These are phyloP conservation scores for Myriosclerotinia duriaeana DNA, from an alignment of 2,329 filamentous ascomycete species.

Conservation along the genomic window DNA sequence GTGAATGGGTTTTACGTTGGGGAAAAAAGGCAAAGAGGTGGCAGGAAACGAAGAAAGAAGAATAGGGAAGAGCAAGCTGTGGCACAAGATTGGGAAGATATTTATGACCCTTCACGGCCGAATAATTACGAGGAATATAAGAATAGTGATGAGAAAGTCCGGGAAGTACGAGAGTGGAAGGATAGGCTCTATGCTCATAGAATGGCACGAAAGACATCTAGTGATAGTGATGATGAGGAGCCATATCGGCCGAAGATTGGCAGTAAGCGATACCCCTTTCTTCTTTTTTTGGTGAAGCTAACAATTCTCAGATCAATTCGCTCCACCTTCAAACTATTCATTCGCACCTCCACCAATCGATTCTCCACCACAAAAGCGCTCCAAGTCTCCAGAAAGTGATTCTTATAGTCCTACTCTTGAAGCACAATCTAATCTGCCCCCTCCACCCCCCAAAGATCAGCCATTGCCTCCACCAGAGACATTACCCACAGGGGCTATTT, in stretches of 20 bases:
- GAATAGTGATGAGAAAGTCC: slow-evolving; percentile 77
- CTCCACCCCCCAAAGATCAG: slow-evolving; percentile 35
- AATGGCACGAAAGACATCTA: slow-evolving; percentile 50
- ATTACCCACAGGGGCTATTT: slow-evolving; percentile 59
- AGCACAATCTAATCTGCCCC: slow-evolving; percentile 32
- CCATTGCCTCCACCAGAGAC: slow-evolving; percentile 37
- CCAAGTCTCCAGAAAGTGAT: slow-evolving; percentile 37
- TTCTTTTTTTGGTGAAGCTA: slow-evolving; percentile 22
- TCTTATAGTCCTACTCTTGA: slow-evolving; percentile 28
- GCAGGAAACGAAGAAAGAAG: slow-evolving; percentile 64
- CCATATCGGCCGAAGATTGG: slow-evolving; percentile 46
- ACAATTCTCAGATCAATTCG: slow-evolving; percentile 54
- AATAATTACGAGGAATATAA: slow-evolving; percentile 84
- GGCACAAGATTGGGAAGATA: slow-evolving; percentile 79
- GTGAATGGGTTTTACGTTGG: slow-evolving; percentile 60
- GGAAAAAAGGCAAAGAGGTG: slow-evolving; percentile 69
- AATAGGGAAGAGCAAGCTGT: slow-evolving; percentile 64
- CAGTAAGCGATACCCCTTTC: slow-evolving; percentile 42
- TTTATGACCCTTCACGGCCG: slow-evolving; percentile 81
- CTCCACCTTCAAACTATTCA: slow-evolving; percentile 56
- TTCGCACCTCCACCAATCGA: slow-evolving; percentile 55
- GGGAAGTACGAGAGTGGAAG: slow-evolving; percentile 83
- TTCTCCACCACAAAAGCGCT: slow-evolving; percentile 46
- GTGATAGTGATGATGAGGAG: slow-evolving; percentile 46
- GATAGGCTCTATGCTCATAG: slow-evolving; percentile 73